These are phyloP conservation scores for Asclepias syriaca DNA, from an alignment of 257 asterid species.

Conservation along the genomic window DNA sequence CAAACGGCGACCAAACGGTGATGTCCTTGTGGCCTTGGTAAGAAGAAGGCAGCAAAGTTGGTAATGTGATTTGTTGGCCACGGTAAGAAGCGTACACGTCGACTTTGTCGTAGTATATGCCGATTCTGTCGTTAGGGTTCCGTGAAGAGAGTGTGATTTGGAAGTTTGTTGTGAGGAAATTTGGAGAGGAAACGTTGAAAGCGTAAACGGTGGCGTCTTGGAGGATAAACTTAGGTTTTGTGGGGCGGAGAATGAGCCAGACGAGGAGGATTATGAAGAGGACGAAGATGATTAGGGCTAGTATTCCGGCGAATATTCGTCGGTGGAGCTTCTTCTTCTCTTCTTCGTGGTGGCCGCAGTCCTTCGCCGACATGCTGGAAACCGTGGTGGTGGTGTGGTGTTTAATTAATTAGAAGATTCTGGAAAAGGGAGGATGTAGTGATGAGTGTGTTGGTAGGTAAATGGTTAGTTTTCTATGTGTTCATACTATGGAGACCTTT, in stretches of 20 bases:
- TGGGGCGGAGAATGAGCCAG: constrained; percentile 64
- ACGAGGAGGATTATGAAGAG: constrained; percentile 49
- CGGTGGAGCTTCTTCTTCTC: constrained; percentile 27
- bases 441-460: neutral
- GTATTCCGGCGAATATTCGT: constrained; percentile 19
- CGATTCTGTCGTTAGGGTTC: constrained; percentile 52
- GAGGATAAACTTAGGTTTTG: constrained; percentile 63
- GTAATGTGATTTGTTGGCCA: constrained; percentile 56
- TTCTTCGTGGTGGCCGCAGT: constrained; percentile 52
- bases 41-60: constrained; percentile 37
- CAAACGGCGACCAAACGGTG: constrained; percentile 57
- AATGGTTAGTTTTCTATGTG: neutral
- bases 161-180: constrained; percentile 44
- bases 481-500: neutral
- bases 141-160: constrained; percentile 56
- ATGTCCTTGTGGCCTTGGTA: constrained; percentile 65
- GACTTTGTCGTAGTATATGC: constrained; percentile 55
- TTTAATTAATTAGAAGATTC: neutral
- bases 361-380: constrained; percentile 38
- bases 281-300: constrained; percentile 22
- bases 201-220: constrained; percentile 63
- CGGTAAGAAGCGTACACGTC: constrained; percentile 55
- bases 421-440: neutral
- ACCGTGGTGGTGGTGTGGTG: neutral
- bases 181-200: constrained; percentile 52